A percentile compares a stretch with the other conserved stretches of the same genome.
Conservation (phyloP, 805 yeast species). For the Kodamaea leandrae region DNA sequence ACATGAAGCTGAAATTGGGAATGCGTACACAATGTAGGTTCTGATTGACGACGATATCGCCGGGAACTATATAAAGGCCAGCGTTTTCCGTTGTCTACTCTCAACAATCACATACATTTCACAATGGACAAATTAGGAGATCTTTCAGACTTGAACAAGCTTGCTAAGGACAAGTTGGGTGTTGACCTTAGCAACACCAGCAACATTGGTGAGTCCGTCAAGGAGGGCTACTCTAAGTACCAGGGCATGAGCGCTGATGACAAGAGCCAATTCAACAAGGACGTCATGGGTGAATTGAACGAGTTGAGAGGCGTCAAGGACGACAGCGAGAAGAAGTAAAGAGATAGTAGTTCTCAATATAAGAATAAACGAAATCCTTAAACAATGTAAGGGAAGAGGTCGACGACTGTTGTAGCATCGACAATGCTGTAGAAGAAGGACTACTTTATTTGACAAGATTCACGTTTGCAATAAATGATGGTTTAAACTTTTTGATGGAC, state of each 20-base stretch:
- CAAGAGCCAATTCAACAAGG: constrained; percentile 9
- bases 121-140: background rate
- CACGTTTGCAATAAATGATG: too few relatives aligned
- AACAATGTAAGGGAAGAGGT: too few relatives aligned
- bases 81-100: background rate
- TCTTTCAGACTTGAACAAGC: constrained; percentile 1
- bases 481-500: too few relatives aligned
- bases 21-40: too few relatives aligned
- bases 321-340: background rate
- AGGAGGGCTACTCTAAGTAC: constrained; percentile 10
- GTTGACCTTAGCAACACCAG: constrained; percentile 4
- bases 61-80: background rate
- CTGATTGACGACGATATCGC: too few relatives aligned
- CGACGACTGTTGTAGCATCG: too few relatives aligned
- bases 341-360: background rate
- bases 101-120: background rate
- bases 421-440: too few relatives aligned
- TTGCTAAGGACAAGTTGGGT: constrained; percentile 9
- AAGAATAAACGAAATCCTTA: too few relatives aligned
- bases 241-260: constrained; percentile 8
- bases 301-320: constrained; percentile 2
- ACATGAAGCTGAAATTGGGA: too few relatives aligned
- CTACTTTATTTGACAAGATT: too few relatives aligned
- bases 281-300: constrained; percentile 9
- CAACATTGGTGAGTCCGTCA: constrained; percentile 6